Evolutionary conservation across 2,329 filamentous ascomycete species (phyloP).

Genomic region (Paecilomyces sp.): DNA sequence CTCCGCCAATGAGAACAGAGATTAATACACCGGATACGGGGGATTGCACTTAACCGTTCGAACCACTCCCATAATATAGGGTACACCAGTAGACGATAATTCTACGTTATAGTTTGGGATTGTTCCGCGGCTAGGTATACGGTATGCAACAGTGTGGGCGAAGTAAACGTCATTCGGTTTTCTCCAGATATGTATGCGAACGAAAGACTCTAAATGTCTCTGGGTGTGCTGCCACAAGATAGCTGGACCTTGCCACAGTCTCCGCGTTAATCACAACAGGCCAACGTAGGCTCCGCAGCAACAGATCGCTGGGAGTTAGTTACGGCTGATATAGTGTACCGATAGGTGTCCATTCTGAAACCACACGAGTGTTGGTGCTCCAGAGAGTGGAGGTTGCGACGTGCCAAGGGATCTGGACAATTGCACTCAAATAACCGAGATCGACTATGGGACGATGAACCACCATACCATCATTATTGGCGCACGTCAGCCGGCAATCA

Average conservation of each 20-base stretch:
- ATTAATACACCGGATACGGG: neutral
- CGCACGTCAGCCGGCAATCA: neutral
- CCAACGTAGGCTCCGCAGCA: neutral
- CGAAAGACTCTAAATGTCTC: neutral
- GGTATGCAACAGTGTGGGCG: neutral
- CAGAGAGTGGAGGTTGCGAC: neutral
- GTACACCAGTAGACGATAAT: neutral
- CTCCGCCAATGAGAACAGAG: neutral
- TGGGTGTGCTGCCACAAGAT: no score
- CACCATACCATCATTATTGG: neutral
- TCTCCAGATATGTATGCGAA: neutral
- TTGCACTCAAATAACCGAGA: neutral
- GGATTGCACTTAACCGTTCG: neutral
- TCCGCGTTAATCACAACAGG: neutral
- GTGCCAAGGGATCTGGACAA: neutral
- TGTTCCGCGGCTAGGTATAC: neutral
- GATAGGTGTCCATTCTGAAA: neutral
- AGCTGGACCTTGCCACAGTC: neutral
- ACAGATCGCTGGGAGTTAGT: neutral
- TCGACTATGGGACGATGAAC: neutral
- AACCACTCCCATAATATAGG: neutral
- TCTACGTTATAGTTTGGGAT: neutral
- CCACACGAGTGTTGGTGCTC: neutral
- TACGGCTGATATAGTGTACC: neutral
- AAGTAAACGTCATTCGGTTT: neutral